Evolutionary conservation across 192 early-diverging fungal species (phyloP).

Genomic region (Haplosporangium gracile): DNA sequence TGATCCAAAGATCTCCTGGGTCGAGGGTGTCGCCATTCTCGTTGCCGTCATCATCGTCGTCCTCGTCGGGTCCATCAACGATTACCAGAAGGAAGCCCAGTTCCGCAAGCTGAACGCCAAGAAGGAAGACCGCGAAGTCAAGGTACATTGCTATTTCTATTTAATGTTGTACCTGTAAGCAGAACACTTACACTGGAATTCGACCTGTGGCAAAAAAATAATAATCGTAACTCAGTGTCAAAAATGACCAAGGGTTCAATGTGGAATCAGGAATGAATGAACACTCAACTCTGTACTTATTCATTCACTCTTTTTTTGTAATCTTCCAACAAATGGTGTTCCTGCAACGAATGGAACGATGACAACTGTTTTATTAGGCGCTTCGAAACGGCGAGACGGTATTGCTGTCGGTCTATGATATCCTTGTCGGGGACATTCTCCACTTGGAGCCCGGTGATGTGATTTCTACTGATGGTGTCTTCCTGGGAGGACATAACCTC

Average conservation of each 20-base stretch:
- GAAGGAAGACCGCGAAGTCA: slow-evolving; percentile 86
- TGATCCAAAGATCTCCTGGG: slow-evolving; percentile 79
- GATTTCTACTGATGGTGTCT: slow-evolving; percentile 90
- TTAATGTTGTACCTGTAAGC: background rate
- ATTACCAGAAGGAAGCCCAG: slow-evolving; percentile 90
- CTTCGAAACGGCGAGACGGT: slow-evolving; percentile 77
- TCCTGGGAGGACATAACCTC: slow-evolving; percentile 85
- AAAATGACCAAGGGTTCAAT: background rate
- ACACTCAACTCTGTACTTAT: background rate
- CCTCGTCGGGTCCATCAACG: slow-evolving; percentile 82
- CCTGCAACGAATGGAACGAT: background rate
- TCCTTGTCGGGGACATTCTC: slow-evolving; percentile 93
- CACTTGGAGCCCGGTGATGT: slow-evolving; percentile 94
- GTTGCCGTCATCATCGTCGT: slow-evolving; percentile 86
- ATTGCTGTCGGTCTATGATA: slow-evolving; percentile 80
- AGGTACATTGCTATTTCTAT: slow-evolving; percentile 39
- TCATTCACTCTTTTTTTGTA: background rate
- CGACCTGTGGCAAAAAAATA: background rate
- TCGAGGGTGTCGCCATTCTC: slow-evolving; percentile 89
- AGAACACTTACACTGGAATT: background rate
- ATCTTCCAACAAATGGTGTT: background rate
- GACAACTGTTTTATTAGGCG: slow-evolving; percentile 54
- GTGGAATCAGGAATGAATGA: slow-evolving; percentile 12
- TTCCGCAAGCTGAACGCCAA: slow-evolving; percentile 89
- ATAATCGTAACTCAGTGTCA: background rate